Evolutionary conservation across 108 stramenopile species (phyloP).

Genomic region (Cylindrotheca closterium): DNA sequence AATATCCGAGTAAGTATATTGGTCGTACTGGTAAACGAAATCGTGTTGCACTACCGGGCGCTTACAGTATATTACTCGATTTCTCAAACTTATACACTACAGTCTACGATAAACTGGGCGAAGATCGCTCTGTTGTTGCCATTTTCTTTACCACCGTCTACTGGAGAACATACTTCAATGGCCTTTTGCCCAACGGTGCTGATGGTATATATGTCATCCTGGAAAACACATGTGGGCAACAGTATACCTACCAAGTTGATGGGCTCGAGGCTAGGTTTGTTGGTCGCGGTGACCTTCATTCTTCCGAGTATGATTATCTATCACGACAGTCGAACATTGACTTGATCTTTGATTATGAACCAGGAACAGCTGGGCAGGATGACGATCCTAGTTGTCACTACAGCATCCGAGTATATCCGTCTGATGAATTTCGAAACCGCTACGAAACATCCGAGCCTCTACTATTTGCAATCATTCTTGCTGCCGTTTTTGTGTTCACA

Average conservation of each 20-base stretch:
- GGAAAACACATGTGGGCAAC: constrained; percentile 22
- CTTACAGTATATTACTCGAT: no score
- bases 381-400: no score
- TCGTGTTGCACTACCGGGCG: no score
- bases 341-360: neutral
- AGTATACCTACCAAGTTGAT: constrained; percentile 31
- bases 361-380: neutral
- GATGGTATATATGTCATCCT: constrained; percentile 45
- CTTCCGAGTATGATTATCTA: constrained; percentile 30
- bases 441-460: constrained; percentile 33
- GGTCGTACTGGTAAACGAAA: no score
- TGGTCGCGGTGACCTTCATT: constrained; percentile 43
- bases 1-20: no score
- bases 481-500: constrained; percentile 38
- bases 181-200: constrained; percentile 38
- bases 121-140: constrained; percentile 24
- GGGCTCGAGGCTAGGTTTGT: constrained; percentile 26
- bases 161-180: constrained; percentile 36
- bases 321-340: neutral
- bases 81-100: neutral
- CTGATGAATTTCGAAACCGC: constrained; percentile 29
- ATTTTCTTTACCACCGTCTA: constrained; percentile 33
- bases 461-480: constrained; percentile 25
- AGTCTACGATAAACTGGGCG: neutral
- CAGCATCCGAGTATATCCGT: constrained; percentile 39